Evolutionary conservation across 2,329 filamentous ascomycete species (phyloP).

Genomic region (Graphiopsis chlorocephala): DNA sequence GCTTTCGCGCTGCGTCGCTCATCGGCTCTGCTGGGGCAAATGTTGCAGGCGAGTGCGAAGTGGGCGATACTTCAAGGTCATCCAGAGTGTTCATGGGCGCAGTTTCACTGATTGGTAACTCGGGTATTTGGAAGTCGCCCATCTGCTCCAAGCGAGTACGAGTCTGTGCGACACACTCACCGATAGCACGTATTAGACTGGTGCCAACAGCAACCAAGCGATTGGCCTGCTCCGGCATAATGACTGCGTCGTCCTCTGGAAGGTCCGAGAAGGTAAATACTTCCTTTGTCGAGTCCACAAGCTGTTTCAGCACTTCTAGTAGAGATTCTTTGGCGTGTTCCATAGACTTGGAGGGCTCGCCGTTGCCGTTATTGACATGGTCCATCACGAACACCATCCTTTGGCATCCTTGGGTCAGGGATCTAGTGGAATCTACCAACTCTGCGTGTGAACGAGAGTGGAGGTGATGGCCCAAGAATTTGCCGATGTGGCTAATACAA

Average conservation of each 20-base stretch:
- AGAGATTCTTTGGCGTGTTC: conserved; percentile 69
- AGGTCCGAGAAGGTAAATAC: conserved; percentile 68
- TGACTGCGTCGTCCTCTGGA: conserved; percentile 70
- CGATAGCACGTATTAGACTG: conserved; percentile 67
- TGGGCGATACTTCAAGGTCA: not conserved
- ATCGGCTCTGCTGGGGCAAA: not conserved
- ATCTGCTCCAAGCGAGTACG: conserved; percentile 82
- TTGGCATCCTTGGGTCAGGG: conserved; percentile 78
- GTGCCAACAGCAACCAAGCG: conserved; percentile 31
- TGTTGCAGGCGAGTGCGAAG: not conserved
- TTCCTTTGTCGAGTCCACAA: conserved; percentile 78
- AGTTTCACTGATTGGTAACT: not conserved
- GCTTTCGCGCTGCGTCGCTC: conserved; percentile 10
- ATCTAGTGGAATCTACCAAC: conserved; percentile 75
- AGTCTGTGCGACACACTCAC: conserved; percentile 85
- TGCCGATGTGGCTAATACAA: conserved; percentile 86
- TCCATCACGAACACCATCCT: conserved; percentile 77
- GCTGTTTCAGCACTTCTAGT: conserved; percentile 73
- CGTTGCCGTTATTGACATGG: conserved; percentile 75
- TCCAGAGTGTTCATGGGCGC: not conserved
- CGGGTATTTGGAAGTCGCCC: conserved; percentile 32
- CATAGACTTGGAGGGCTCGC: conserved; percentile 63
- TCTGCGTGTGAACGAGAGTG: conserved; percentile 89
- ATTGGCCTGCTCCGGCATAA: conserved; percentile 57
- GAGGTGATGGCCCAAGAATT: conserved; percentile 89